phyloP scores from a whole-genome alignment of 139 green algal species.

The Chlamydomonas sphaeroides region DNA sequence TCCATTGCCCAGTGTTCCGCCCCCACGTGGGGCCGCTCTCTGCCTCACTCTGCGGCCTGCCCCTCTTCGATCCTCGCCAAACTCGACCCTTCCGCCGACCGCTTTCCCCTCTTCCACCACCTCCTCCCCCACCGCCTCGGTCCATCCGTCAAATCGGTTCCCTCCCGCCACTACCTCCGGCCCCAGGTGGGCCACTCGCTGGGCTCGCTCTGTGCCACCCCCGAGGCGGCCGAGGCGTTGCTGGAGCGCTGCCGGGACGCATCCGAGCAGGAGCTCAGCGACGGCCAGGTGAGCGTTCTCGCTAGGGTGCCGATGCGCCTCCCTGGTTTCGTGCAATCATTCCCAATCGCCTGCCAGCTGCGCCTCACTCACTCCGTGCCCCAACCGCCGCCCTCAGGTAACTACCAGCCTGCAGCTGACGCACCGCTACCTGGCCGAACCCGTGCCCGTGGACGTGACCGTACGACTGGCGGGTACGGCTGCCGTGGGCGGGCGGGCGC shows the following conservation, averaged over 20 bases:
- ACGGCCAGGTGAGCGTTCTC: not conserved
- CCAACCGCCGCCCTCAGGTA: no score
- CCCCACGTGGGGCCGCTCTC: no score
- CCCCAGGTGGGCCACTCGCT: not conserved
- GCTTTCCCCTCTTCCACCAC: not conserved
- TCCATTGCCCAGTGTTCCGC: no score
- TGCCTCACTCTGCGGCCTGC: no score
- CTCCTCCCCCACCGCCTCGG: not conserved
- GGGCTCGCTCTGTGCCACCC: not conserved
- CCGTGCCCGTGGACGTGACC: not conserved
- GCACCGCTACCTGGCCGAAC: not conserved
- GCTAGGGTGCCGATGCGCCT: no score
- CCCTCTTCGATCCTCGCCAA: not conserved
- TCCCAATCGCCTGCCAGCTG: no score
- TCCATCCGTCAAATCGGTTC: not conserved
- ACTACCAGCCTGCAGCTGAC: not conserved
- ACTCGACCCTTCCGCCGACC: no score
- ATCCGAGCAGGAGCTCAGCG: not conserved
- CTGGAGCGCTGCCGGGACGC: not conserved
- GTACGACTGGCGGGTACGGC: not conserved
- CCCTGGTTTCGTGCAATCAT: no score
- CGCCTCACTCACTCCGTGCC: no score
- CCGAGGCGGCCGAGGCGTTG: not conserved
- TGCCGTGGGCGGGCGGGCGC: no score
- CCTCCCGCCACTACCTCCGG: no score